Evolutionary conservation across 164 flowering plant species (phyloP).

Genomic region (Annona cherimola): DNA sequence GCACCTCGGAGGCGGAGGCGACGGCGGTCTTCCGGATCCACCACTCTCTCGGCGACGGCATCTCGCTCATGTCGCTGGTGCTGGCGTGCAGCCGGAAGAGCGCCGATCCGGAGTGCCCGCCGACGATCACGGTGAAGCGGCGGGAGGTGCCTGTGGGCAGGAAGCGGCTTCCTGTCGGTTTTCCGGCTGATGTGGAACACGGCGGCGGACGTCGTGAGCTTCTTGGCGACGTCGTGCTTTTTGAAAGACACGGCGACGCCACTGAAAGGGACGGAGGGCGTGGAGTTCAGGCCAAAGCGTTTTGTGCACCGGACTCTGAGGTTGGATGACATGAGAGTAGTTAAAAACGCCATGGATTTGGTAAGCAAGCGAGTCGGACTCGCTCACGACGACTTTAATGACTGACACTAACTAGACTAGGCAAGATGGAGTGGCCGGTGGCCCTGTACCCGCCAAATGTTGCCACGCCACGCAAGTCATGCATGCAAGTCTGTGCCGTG

Average conservation of each 20-base stretch:
- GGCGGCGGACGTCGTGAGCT: conserved; percentile 32
- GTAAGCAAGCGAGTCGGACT: conserved; percentile 15
- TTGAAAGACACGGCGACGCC: conserved; percentile 46
- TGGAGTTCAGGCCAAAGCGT: conserved; percentile 20
- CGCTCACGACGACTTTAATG: too few species aligned
- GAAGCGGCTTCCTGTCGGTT: conserved; percentile 7
- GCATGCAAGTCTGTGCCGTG: too few species aligned
- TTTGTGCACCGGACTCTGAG: conserved; percentile 41
- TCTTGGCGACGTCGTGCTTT: conserved; percentile 30
- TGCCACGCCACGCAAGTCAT: too few species aligned
- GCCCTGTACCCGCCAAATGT: too few species aligned
- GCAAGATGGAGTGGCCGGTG: too few species aligned
- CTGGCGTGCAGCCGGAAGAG: conserved; percentile 45
- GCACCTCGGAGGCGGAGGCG: conserved; percentile 41
- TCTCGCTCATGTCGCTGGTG: conserved; percentile 53
- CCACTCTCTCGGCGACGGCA: conserved; percentile 74
- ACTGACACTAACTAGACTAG: too few species aligned
- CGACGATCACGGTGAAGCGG: conserved; percentile 34
- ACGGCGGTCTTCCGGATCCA: conserved; percentile 44
- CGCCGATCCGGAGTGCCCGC: conserved; percentile 39
- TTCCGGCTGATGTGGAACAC: conserved; percentile 35
- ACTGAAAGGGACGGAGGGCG: conserved; percentile 27
- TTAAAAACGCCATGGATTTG: conserved; percentile 37
- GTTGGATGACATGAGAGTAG: conserved; percentile 53
- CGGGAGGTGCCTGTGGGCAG: conserved; percentile 16